Evolutionary conservation across 345 rosid species (phyloP).

Genomic region (Arabidopsis arenosa): DNA sequence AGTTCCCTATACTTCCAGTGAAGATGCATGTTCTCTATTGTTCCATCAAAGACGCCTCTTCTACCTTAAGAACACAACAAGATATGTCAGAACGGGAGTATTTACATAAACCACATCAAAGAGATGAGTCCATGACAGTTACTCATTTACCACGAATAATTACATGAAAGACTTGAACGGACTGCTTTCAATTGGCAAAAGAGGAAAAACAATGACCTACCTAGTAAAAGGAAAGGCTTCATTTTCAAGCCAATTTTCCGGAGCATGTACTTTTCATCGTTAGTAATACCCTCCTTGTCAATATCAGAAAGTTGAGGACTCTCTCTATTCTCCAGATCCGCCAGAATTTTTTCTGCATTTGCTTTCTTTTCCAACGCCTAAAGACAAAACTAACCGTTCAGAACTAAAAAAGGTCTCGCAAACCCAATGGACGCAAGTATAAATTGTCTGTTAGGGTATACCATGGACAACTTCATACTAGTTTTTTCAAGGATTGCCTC

Average conservation of each 20-base stretch:
- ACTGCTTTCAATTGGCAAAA: slow-evolving; percentile 11
- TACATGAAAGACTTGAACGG: slow-evolving; percentile 19
- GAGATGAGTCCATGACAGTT: slow-evolving; percentile 21
- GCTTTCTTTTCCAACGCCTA: slow-evolving; percentile 88
- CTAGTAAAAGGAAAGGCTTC: slow-evolving; percentile 86
- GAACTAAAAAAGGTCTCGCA: slow-evolving; percentile 28
- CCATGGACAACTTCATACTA: slow-evolving; percentile 71
- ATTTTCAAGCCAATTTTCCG: slow-evolving; percentile 90
- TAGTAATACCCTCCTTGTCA: slow-evolving; percentile 83
- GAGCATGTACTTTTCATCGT: slow-evolving; percentile 94
- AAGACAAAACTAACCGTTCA: slow-evolving; percentile 27
- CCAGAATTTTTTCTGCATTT: slow-evolving; percentile 75
- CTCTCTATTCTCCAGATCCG: slow-evolving; percentile 59
- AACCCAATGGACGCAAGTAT: slow-evolving; percentile 19
- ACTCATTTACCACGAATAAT: slow-evolving; percentile 1
- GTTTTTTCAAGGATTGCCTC: slow-evolving; percentile 66
- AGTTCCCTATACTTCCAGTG: slow-evolving; percentile 99
- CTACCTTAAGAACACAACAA: slow-evolving; percentile 65
- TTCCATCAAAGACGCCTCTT: slow-evolving; percentile 87
- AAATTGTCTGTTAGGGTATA: slow-evolving; percentile 47
- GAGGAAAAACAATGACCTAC: slow-evolving; percentile 54
- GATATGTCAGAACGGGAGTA: slow-evolving; percentile 14
- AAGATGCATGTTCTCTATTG: slow-evolving; percentile 97
- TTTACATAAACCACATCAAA: slow-evolving; percentile 23
- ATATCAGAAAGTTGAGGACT: slow-evolving; percentile 56